Conservation (phyloP, 148 eudicot species). For the Rhododendron williamsianum region DNA sequence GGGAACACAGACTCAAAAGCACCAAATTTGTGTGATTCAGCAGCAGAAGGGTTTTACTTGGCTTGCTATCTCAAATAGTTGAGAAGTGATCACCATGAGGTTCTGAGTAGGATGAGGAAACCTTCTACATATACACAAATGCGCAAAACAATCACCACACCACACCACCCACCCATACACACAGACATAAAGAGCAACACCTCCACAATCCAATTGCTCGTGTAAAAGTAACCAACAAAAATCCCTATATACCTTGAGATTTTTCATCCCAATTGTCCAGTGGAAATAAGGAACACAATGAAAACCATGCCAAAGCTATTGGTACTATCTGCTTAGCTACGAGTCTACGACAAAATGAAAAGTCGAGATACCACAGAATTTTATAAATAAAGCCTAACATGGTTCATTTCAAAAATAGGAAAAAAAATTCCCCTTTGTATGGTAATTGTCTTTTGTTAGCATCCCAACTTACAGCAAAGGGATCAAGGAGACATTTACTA, state of each 20-base stretch:
- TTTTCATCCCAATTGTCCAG: background rate
- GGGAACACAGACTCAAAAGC: background rate
- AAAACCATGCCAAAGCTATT: background rate
- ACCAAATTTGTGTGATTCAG: background rate
- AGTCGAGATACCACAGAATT: background rate
- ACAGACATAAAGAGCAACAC: background rate
- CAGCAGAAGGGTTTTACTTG: background rate
- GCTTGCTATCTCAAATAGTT: background rate
- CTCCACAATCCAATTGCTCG: background rate
- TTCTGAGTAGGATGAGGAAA: background rate
- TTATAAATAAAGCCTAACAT: background rate
- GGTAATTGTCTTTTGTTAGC: background rate
- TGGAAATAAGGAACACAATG: background rate
- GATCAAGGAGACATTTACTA: background rate
- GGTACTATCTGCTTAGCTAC: background rate
- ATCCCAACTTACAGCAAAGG: background rate
- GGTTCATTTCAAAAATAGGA: background rate
- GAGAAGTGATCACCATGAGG: background rate
- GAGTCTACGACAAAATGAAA: background rate
- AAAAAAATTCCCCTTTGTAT: background rate
- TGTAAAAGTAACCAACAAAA: background rate
- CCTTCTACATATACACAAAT: background rate
- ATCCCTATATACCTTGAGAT: background rate
- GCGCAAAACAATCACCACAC: background rate
- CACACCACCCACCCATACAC: background rate